Base-by-base conservation (phyloP, 2,329 filamentous ascomycete species). In the Xylaria sp. region DNA sequence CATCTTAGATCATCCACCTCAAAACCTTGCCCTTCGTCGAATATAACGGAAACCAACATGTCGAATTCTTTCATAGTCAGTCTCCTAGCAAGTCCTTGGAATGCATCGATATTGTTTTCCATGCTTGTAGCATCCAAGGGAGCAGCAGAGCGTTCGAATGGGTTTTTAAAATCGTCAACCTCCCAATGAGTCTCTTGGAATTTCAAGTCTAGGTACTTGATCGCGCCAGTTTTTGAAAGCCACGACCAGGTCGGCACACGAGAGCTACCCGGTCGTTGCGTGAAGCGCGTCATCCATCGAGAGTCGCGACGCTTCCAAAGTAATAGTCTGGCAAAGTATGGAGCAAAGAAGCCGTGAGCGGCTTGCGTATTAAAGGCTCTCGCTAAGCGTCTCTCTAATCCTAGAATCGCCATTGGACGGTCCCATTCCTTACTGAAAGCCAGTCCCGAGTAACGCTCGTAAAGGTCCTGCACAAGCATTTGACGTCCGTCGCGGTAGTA, bases 401-500 rank as follows among this genome's bases (percentile, higher is more conserved):
- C 72, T 1, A 73, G 45, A 4, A 74, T 61, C 12, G 67, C 72
- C 27, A 72, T 27, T 1, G 64, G 62, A 7, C 72, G 55, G 32
- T 74, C 72, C 3, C 64, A 62, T 1, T 53, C 19, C 2, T 58
- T 24, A 0, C 45, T 71, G 34, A 74, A 74, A 17, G 61, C 64
- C 6, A 72, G 66, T 4, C 48, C 50, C 0, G 72, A 73, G 42
- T 74, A 73, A 17, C 45, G 60, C 48, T 64, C 67, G 19, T 71
- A 74, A 1, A 74, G 60, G 2, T 61, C 56, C 8, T 74, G 72
- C 7, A 74, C 47, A 4, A 70, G 47, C 12, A 72, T 45, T 19
- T 64, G 63, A 11, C 70, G 61, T 19, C 69, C 69, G n/a, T 64
- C 70, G 2, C 67, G 64, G 61, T 58, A 72, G 36, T 70, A 71